These are phyloP conservation scores for Fraxinus quadrangulata DNA, from an alignment of 257 asterid genomes.

Conservation along the genomic window DNA sequence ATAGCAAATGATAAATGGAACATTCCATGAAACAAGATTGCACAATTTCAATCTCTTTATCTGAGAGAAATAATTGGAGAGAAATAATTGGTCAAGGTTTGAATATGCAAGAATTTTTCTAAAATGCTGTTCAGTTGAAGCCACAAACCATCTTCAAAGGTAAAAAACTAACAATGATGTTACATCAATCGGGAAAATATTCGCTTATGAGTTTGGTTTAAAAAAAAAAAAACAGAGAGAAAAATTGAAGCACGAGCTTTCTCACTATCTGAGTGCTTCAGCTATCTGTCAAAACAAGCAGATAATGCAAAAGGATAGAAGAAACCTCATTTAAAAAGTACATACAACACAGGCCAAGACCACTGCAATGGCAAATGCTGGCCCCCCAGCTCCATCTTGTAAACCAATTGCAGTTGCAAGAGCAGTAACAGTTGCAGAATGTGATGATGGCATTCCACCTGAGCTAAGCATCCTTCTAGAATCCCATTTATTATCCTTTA, in stretches of 20 bases:
- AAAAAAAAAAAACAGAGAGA: not conserved
- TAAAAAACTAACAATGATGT: not conserved
- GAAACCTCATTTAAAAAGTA: constrained; percentile 75
- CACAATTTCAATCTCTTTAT: not conserved
- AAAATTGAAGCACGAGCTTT: not conserved
- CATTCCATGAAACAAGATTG: not conserved
- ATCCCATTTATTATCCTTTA: constrained; percentile 93
- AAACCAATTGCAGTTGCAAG: constrained; percentile 80
- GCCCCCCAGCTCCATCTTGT: constrained; percentile 74
- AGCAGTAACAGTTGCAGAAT: constrained; percentile 89
- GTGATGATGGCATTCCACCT: constrained; percentile 99
- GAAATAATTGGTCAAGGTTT: not conserved
- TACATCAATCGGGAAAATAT: not conserved
- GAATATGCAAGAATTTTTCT: not conserved
- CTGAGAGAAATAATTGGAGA: not conserved
- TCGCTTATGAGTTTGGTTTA: not conserved
- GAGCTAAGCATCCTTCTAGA: constrained; percentile 88
- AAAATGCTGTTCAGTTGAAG: not conserved
- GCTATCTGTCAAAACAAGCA: constrained; percentile 29
- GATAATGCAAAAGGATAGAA: constrained; percentile 48
- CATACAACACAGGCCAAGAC: constrained; percentile 98
- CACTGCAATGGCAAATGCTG: constrained; percentile 84
- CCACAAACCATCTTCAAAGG: not conserved
- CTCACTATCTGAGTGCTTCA: not conserved
- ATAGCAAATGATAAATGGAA: not conserved